Evolutionary conservation across 2,329 filamentous ascomycete species (phyloP).

Genomic region (Aureobasidium sp.): DNA sequence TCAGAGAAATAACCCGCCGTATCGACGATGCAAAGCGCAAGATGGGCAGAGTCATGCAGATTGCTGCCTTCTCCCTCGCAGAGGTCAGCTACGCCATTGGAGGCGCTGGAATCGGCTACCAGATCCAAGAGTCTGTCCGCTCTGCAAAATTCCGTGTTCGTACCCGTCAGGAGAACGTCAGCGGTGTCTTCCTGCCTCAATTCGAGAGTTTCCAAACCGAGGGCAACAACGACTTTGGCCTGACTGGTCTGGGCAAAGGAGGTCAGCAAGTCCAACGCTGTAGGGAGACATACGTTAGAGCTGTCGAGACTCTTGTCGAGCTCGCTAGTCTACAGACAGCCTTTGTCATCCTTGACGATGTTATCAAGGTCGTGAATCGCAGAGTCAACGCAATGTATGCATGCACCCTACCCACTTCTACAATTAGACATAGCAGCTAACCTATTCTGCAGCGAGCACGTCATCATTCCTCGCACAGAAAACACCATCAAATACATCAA

Average conservation of each 20-base stretch:
- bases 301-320: conserved; percentile 92
- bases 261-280: conserved; percentile 95
- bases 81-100: conserved; percentile 97
- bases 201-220: conserved; percentile 90
- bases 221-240: conserved; percentile 87
- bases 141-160: conserved; percentile 86
- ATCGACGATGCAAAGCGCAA: conserved; percentile 99
- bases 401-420: conserved; percentile 19
- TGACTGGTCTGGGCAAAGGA: conserved; percentile 93
- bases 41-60: conserved; percentile 99
- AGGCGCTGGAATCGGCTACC: conserved; percentile 81
- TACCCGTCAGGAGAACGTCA: conserved; percentile 97
- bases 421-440: conserved; percentile 18
- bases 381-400: conserved; percentile 94
- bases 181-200: conserved; percentile 84
- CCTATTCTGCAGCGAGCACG: conserved; percentile 58
- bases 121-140: conserved; percentile 93
- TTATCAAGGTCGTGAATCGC: conserved; percentile 98
- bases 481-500: conserved; percentile 99
- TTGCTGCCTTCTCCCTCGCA: conserved; percentile 92
- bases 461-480: conserved; percentile 95
- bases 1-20: conserved; percentile 81
- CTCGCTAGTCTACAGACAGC: conserved; percentile 93
- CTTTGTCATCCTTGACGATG: conserved; percentile 95
- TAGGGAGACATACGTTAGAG: conserved; percentile 89